Evolutionary conservation across 176 grass and related monocot genomes (phyloP).

Genomic region (Bonia amplexicaulis): DNA sequence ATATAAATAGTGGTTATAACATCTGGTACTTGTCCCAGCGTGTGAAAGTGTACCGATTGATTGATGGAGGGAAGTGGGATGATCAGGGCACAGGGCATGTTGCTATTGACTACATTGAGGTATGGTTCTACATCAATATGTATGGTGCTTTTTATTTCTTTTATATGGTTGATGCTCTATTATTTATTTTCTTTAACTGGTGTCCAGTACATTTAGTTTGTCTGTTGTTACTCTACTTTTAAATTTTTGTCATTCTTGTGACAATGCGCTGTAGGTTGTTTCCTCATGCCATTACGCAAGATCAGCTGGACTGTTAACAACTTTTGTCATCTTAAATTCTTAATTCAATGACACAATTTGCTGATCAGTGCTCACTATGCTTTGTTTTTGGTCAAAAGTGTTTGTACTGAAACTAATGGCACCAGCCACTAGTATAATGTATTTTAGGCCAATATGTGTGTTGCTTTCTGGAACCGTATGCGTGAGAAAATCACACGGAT

Average conservation of each 20-base stretch:
- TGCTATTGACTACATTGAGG: constrained; percentile 81
- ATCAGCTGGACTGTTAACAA: background rate
- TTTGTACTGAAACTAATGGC: background rate
- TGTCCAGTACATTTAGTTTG: constrained; percentile 3
- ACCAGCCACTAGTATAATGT: background rate
- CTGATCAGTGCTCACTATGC: background rate
- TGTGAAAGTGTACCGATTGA: constrained; percentile 89
- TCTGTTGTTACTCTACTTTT: background rate
- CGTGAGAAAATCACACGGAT: background rate
- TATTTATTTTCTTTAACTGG: background rate
- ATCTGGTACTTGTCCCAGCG: constrained; percentile 55
- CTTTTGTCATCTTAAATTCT: background rate
- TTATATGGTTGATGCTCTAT: background rate
- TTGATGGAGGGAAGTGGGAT: constrained; percentile 90
- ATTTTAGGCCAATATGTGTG: background rate
- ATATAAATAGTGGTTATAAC: constrained; percentile 15
- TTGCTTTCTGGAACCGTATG: background rate
- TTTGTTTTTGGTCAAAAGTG: background rate
- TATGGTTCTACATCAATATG: constrained; percentile 16
- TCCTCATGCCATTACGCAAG: background rate
- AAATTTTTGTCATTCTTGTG: background rate
- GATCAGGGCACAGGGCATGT: constrained; percentile 95
- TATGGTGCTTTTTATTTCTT: constrained; percentile 2
- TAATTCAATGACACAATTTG: background rate
- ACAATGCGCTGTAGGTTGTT: background rate